Conservation (phyloP, 768 basidiomycete genomes). For the Tylopilus subfusipes region DNA sequence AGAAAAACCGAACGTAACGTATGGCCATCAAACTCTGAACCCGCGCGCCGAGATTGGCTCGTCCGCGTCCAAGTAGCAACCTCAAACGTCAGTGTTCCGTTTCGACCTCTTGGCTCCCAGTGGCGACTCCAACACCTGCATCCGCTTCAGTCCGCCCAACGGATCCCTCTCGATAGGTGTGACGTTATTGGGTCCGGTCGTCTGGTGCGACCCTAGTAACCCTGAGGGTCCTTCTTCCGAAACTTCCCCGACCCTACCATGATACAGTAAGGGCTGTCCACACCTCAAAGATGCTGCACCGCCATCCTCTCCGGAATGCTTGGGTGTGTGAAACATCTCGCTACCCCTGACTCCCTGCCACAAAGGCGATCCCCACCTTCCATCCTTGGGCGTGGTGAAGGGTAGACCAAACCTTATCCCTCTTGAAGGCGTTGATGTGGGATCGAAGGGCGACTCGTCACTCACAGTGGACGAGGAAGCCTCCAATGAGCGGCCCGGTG, state of each 20-base stretch:
- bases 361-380: conserved; percentile 34
- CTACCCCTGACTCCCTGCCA: conserved; percentile 30
- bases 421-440: conserved; percentile 77
- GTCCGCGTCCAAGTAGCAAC: neutral
- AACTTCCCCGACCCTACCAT: conserved; percentile 19
- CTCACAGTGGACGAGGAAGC: conserved; percentile 17
- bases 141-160: conserved; percentile 16
- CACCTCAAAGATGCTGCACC: conserved; percentile 8
- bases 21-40: neutral
- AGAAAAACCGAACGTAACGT: neutral
- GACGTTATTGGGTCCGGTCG: conserved; percentile 38
- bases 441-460: conserved; percentile 68
- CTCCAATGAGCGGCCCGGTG: conserved; percentile 39
- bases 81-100: conserved; percentile 17
- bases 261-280: conserved; percentile 8
- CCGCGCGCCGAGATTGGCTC: neutral
- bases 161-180: conserved; percentile 49
- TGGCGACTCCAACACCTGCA: conserved; percentile 29
- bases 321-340: conserved; percentile 54
- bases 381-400: conserved; percentile 64
- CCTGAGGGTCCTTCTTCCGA: conserved; percentile 19
- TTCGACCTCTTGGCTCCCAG: conserved; percentile 27
- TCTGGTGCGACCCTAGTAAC: conserved; percentile 12
- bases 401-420: conserved; percentile 60
- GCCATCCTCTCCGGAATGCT: conserved; percentile 29